phyloP scores from a whole-genome alignment of 805 yeast genomes.

The Ogataea paraovalis region DNA sequence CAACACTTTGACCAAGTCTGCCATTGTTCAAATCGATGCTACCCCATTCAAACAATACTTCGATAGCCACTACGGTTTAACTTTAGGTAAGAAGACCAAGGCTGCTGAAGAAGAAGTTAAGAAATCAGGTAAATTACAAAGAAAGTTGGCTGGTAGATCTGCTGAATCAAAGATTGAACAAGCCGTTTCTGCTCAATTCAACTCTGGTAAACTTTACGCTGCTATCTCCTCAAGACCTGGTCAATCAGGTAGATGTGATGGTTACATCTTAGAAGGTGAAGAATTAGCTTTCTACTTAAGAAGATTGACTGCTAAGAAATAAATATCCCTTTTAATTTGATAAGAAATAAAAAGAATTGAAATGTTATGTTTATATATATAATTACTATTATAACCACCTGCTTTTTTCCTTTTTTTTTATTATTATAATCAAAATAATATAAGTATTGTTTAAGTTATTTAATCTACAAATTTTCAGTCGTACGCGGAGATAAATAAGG shows the following conservation, averaged over 20 bases:
- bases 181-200: conserved; percentile 93
- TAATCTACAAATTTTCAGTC: too few relatives aligned
- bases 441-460: conserved; percentile 5
- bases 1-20: conserved; percentile 98
- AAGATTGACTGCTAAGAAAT: conserved; percentile 99
- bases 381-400: background rate
- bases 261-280: conserved; percentile 99
- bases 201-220: conserved; percentile 99
- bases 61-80: conserved; percentile 96
- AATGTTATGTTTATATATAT: background rate
- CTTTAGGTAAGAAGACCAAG: conserved; percentile 79
- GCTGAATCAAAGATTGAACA: conserved; percentile 78
- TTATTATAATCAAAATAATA: conserved; percentile 15
- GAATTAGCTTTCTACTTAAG: conserved; percentile 99
- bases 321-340: conserved; percentile 32
- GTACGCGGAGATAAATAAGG: too few relatives aligned
- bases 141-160: conserved; percentile 93
- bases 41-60: conserved; percentile 99
- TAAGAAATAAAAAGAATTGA: background rate
- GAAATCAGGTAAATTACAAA: conserved; percentile 76
- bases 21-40: conserved; percentile 99
- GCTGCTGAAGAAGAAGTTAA: conserved; percentile 57
- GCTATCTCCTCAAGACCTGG: conserved; percentile 99
- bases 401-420: background rate
- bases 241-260: conserved; percentile 99